Conservation (phyloP, 2,329 filamentous ascomycete genomes). For the Alternaria postmessia region DNA sequence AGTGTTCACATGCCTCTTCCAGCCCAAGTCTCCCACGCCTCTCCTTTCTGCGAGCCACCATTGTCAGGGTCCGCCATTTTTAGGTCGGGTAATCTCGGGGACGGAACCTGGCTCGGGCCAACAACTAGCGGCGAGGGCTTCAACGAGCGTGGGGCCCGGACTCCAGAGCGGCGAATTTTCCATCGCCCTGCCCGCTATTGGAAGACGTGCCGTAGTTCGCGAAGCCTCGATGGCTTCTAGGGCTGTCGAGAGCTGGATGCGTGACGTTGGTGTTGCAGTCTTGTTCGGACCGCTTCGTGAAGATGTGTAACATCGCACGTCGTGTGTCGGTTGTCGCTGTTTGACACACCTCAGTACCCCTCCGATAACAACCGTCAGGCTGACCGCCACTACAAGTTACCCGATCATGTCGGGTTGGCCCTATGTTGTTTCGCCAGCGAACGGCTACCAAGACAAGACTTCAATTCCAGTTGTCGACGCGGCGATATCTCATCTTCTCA, state of each 20-base stretch:
- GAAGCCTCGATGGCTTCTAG: slow-evolving; percentile 14
- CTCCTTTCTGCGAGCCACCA: slow-evolving; percentile 17
- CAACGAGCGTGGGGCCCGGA: slow-evolving; percentile 22
- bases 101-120: slow-evolving; percentile 22
- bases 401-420: not conserved
- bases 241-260: not conserved
- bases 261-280: not conserved
- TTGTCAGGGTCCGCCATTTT: slow-evolving; percentile 26
- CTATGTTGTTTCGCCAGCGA: not conserved
- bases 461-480: not conserved
- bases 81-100: slow-evolving; percentile 31
- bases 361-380: not conserved
- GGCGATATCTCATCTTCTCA: not conserved
- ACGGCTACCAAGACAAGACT: not conserved
- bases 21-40: slow-evolving; percentile 19
- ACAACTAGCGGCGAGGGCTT: slow-evolving; percentile 22
- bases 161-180: slow-evolving; percentile 28
- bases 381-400: not conserved
- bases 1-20: slow-evolving; percentile 34
- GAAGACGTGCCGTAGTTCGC: slow-evolving; percentile 21
- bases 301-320: not conserved
- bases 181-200: slow-evolving; percentile 24
- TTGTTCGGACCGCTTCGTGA: not conserved
- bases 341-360: not conserved
- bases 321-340: not conserved